Conservation (phyloP, 2,329 filamentous ascomycete species). For the Cercospora canescens region DNA sequence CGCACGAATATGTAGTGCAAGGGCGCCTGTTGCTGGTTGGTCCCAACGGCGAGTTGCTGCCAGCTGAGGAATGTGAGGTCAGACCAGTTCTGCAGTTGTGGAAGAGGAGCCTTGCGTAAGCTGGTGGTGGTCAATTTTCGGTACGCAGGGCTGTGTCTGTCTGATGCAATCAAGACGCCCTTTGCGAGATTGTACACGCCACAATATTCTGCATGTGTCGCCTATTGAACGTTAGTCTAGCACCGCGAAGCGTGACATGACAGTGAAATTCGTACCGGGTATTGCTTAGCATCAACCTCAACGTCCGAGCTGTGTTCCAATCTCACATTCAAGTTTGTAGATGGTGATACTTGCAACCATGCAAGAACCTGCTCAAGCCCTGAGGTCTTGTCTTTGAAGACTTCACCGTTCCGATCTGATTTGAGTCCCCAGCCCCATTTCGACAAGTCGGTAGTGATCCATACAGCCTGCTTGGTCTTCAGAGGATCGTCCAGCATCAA, state of each 20-base stretch:
- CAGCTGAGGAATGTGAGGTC: conserved; percentile 8
- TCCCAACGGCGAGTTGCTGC: not conserved
- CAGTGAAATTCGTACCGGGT: not conserved
- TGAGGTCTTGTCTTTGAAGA: conserved; percentile 9
- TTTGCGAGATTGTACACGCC: conserved; percentile 5
- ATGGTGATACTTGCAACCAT: not conserved
- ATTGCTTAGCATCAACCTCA: not conserved
- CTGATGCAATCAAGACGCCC: conserved; percentile 1
- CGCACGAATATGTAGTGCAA: conserved; percentile 4
- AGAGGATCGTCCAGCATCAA: not conserved
- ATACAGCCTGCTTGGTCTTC: conserved; percentile 1
- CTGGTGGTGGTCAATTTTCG: not conserved
- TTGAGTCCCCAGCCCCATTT: conserved; percentile 10
- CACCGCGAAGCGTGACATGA: no score
- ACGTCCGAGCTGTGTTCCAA: conserved; percentile 6
- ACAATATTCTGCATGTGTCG: conserved; percentile 7
- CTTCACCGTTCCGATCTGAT: conserved; percentile 4
- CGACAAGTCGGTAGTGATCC: not conserved
- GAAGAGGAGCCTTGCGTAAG: not conserved
- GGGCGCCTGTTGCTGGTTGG: not conserved
- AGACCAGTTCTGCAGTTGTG: conserved; percentile 5
- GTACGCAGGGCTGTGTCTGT: conserved; percentile 4
- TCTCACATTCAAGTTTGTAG: not conserved
- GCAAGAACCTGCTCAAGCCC: not conserved
- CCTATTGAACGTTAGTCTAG: not conserved